phyloP scores from a whole-genome alignment of 2,329 filamentous ascomycete genomes.

The Trichoderma lentiforme region DNA sequence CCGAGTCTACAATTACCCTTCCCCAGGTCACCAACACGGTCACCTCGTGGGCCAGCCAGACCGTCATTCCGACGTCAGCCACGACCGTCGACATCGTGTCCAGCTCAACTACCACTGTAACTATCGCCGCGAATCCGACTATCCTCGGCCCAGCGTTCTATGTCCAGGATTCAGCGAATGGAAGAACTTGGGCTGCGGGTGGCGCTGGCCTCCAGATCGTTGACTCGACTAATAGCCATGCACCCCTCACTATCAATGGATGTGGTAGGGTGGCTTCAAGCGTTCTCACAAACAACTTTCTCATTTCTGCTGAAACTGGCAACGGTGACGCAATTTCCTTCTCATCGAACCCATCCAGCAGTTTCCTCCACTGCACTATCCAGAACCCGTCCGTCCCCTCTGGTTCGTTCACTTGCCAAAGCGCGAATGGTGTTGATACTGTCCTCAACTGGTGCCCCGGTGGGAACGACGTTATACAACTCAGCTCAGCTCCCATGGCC shows the following conservation, averaged over 20 bases:
- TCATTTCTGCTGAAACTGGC: background rate
- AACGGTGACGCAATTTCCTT: background rate
- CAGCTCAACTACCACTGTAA: background rate
- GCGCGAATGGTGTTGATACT: background rate
- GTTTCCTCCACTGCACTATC: background rate
- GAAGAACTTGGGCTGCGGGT: background rate
- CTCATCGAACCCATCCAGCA: background rate
- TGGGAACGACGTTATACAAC: background rate
- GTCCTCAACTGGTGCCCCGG: background rate
- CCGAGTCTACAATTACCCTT: background rate
- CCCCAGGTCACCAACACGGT: background rate
- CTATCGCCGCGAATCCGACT: background rate
- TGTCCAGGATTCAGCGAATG: background rate
- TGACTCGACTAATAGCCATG: background rate
- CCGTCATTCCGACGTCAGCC: background rate
- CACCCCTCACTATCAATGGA: background rate
- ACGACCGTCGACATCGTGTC: background rate
- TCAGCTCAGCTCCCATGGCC: background rate
- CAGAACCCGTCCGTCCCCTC: background rate
- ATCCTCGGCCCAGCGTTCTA: background rate
- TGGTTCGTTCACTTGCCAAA: background rate
- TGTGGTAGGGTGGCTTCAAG: background rate
- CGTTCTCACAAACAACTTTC: background rate
- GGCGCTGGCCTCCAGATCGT: background rate
- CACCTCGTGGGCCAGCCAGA: background rate